Evolutionary conservation across 257 asterid species (phyloP).

Genomic region (Nicotiana tabacum): DNA sequence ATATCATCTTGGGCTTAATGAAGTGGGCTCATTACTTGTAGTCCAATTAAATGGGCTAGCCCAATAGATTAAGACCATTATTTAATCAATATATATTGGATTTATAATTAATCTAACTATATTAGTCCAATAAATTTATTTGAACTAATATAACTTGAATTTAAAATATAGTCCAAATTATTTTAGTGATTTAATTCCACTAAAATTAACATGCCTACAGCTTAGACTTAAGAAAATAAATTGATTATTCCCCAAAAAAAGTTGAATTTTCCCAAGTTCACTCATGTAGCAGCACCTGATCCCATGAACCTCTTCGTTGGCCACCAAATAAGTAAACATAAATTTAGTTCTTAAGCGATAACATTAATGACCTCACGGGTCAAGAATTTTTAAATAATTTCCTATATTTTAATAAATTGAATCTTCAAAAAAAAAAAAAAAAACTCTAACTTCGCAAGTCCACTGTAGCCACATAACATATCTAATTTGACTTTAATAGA

Average conservation of each 20-base stretch:
- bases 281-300: background rate
- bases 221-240: background rate
- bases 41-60: too few species aligned
- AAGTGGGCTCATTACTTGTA: too few species aligned
- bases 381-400: background rate
- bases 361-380: background rate
- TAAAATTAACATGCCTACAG: too few species aligned
- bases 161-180: too few species aligned
- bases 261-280: background rate
- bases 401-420: background rate
- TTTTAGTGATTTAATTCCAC: too few species aligned
- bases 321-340: background rate
- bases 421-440: too few species aligned
- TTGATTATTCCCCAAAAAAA: background rate
- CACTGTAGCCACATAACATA: background rate
- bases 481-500: background rate
- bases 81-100: too few species aligned
- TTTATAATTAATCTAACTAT: too few species aligned
- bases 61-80: too few species aligned
- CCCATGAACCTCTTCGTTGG: background rate
- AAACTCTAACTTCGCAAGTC: background rate
- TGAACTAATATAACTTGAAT: too few species aligned
- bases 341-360: conserved; percentile 1
- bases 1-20: too few species aligned
- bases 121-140: too few species aligned